Evolutionary conservation across 345 rosid genomes (phyloP), one percentile per base, ranked within the genome.

Genomic region (Laguncularia racemosa): DNA sequence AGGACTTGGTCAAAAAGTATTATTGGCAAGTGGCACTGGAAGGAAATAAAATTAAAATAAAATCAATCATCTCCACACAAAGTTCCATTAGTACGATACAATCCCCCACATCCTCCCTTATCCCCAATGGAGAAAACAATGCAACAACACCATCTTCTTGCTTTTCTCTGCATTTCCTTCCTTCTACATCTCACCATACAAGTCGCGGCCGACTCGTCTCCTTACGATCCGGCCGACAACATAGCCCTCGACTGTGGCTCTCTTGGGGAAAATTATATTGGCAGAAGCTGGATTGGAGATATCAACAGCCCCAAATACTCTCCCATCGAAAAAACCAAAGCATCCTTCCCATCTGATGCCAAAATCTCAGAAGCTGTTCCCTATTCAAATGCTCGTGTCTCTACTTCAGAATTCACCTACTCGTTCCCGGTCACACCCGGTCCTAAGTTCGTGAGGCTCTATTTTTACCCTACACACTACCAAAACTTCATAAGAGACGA

Each of bases 391-490:
- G 71, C 71, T 13, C 58, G 73, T 16, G 12, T 65, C 44, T 68
- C 66, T 49, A 17, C 2, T 44, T 73, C 73, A 13, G 23, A 44
- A 17, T 73, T 73, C 59, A 65, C 65, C 48, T 73, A 69, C 61
- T 4, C 54, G 0, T 61, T 73, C 45, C 68, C 67, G 1, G 49
- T 73, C 38, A 48, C 54, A 4, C 1, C 68, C 0, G 74, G 74
- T 16, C 68, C 55, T 12, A 69, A 69, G 45, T 55, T 69, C 33
- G 8, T 73, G 44, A 65, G 74, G 16, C 57, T 73, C 23, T 18
- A 69, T 62, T 69, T 73, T 59, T 53, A 60, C 18, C 67, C 56
- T 0, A 15, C 44, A 1, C 3, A 46, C 16, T 64, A 64, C 60
- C 26, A 26, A 16, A 43, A 17, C 26, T 54, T 47, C 46, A 51